These are phyloP conservation scores for Sungouiozyma intestinalis DNA, from an alignment of 805 yeast species.

Conservation along the genomic window DNA sequence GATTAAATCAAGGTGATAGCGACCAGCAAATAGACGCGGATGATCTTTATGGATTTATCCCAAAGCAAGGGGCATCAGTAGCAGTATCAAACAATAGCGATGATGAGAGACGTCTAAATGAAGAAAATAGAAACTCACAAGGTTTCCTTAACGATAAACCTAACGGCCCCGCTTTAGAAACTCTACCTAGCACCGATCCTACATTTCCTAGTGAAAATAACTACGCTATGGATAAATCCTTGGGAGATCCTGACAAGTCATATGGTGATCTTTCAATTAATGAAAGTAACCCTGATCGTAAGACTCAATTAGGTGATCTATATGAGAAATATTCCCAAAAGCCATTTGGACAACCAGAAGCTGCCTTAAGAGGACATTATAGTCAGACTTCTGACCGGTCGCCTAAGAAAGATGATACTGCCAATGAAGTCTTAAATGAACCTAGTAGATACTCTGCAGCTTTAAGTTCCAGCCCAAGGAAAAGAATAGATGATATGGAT, in stretches of 20 bases:
- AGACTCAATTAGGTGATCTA: conserved; percentile 1
- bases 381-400: not conserved
- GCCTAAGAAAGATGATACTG: not conserved
- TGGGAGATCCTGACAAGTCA: not conserved
- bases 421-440: not conserved
- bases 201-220: not conserved
- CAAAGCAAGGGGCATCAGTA: not conserved
- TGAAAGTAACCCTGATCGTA: not conserved
- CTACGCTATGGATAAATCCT: not conserved
- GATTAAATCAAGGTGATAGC: too few species aligned
- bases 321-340: conserved; percentile 9
- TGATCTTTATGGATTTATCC: not conserved
- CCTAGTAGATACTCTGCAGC: not conserved
- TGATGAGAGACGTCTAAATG: not conserved
- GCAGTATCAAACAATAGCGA: not conserved
- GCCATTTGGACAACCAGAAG: conserved; percentile 7
- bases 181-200: too few species aligned
- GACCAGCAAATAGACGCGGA: not conserved
- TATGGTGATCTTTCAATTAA: not conserved
- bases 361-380: not conserved
- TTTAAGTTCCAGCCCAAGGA: not conserved
- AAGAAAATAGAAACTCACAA: not conserved
- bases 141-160: not conserved
- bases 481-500: conserved; percentile 2
- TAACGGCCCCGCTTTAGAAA: not conserved